A percentile compares a stretch with the other conserved stretches of the same genome.
phyloP scores from a whole-genome alignment of 768 basidiomycete species.

The Hygrophorus pudorinus region DNA sequence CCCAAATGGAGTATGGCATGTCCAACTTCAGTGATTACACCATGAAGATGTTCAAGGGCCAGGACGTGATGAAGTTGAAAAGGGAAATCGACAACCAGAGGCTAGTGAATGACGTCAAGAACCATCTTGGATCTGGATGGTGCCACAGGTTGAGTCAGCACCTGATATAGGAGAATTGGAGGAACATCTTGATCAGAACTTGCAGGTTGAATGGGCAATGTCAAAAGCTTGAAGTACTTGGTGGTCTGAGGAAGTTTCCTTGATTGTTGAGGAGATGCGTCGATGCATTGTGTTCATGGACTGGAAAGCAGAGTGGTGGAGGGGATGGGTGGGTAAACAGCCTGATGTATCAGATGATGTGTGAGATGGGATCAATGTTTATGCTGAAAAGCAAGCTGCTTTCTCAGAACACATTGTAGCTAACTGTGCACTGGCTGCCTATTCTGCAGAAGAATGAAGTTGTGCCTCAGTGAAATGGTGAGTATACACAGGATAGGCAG shows the following conservation, averaged over 20 bases:
- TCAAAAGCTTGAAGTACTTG: constrained; percentile 12
- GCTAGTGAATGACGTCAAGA: constrained; percentile 1
- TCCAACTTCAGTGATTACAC: background rate
- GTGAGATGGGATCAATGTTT: background rate
- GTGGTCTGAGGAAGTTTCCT: constrained; percentile 16
- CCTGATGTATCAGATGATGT: background rate
- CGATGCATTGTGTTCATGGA: constrained; percentile 10
- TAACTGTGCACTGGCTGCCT: background rate
- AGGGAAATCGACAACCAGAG: background rate
- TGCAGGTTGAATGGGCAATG: constrained; percentile 20
- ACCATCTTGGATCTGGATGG: constrained; percentile 7
- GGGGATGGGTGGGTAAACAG: background rate
- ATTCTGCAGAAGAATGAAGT: background rate
- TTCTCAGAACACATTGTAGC: background rate
- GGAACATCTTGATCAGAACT: background rate
- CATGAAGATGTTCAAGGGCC: constrained; percentile 2
- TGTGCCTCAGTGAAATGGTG: too few relatives aligned
- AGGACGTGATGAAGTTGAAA: background rate
- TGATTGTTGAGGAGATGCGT: constrained; percentile 21
- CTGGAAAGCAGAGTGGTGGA: constrained; percentile 10
- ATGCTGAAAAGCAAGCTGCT: background rate
- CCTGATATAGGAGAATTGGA: background rate
- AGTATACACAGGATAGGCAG: too few relatives aligned
- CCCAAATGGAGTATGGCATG: constrained; percentile 1
- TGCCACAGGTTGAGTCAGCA: background rate